Evolutionary conservation across 1,139 yeast genomes (phyloP).

Genomic region (Taphrina flavorubra): DNA sequence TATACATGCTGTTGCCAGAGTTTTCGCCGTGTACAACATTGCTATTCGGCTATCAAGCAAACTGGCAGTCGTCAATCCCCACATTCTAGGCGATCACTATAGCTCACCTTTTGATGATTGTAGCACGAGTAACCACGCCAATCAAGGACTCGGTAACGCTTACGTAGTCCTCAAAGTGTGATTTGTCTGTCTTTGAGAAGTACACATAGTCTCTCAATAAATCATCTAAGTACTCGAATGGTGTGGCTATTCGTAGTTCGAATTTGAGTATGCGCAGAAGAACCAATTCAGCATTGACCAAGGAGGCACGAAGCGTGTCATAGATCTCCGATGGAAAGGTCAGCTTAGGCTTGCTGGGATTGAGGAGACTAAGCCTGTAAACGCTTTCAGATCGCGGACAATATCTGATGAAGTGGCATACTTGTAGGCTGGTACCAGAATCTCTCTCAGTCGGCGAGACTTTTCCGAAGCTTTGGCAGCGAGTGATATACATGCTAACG

Average conservation of each 20-base stretch:
- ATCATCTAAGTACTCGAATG: constrained; percentile 35
- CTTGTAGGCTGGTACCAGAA: constrained; percentile 45
- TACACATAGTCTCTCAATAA: constrained; percentile 8
- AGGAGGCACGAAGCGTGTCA: constrained; percentile 45
- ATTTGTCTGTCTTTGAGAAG: constrained; percentile 5
- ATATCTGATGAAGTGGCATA: neutral
- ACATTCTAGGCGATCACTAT: neutral
- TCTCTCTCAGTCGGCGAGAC: constrained; percentile 45
- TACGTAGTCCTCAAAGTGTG: constrained; percentile 18
- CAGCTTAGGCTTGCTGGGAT: constrained; percentile 40
- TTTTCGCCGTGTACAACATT: constrained; percentile 21
- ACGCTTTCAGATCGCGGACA: no score
- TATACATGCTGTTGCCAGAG: constrained; percentile 27
- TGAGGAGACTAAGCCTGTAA: constrained; percentile 38
- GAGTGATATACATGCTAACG: constrained; percentile 43
- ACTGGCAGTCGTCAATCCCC: neutral
- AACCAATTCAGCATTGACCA: constrained; percentile 45
- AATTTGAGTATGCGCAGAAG: constrained; percentile 44
- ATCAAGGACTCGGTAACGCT: constrained; percentile 20
- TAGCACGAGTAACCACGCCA: constrained; percentile 25
- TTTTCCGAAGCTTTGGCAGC: constrained; percentile 46
- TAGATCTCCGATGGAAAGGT: constrained; percentile 45
- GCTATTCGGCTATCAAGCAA: constrained; percentile 6
- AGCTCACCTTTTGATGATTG: constrained; percentile 10
- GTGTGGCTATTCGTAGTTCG: constrained; percentile 38